Base-by-base conservation (phyloP, 1,284 basidiomycete species). In the Moniliophthora roreri region DNA sequence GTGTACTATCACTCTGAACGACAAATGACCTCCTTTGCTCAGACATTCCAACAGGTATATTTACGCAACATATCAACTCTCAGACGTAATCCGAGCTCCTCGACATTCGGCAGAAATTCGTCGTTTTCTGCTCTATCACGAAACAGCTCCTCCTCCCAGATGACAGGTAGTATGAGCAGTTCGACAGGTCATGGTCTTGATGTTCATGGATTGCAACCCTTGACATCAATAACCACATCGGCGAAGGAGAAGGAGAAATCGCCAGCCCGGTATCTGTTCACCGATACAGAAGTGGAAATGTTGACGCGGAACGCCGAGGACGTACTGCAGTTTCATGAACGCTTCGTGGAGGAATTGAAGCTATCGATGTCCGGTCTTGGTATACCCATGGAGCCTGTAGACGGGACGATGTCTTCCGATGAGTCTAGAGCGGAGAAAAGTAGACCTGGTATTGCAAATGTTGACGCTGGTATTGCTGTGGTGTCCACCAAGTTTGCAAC, bases 221-320 rank as follows among this genome's bases (percentile, higher is more conserved):
- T 54, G 48, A 63, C 56, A 10, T 46, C 44, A 13, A n/a, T 46
- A 7, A 9, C 54, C 42, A 48, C 44, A 52, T 62, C 57, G 39
- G 56, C 60, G 35, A 75, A 73, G 57, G 71, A 73, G 28, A 67
- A 70, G 53, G 66, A 68, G 37, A 76, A 76, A 54, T 55, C 59
- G 53, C 58, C 66, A 7, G 60, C 66, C 8, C 76, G 75, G n/a
- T 72, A 72, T 51, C 64, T 87, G 1, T 79, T 88, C 57, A 75
- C 77, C 6, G 74, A 81, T 42, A 63, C 64, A 11, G 85, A 87
- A 62, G 66, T 87, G 21, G 78, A 79, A 36, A 56, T 74, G 4
- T 67, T 95, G 53, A 80, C 81, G 23, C 80, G 92, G 44, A 94
- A 94, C 69, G 82, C 87, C 1, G 78, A 80, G 51, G 81, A 87